Evolutionary conservation across 768 basidiomycete species (phyloP), one percentile per base, ranked within the genome.

Genomic region (Zangia roseola): DNA sequence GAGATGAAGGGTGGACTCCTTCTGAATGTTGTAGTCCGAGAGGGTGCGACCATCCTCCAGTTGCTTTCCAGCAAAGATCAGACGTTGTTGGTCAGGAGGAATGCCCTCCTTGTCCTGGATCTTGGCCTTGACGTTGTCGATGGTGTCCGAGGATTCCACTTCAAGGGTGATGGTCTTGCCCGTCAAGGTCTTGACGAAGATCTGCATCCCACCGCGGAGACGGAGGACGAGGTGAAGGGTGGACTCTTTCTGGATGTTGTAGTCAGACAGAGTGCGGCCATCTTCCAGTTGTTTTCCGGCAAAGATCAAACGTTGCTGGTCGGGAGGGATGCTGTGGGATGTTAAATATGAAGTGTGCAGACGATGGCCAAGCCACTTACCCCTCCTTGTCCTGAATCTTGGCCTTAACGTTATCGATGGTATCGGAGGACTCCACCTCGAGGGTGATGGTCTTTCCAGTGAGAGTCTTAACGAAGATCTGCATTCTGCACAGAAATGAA

Each of bases 251-350:
- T 95, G 93, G 58, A 95, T 94, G 67, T 93, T 91, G 67, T 92
- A 91, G 57, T 90, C 89, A 8, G 87, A 88, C 1, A 92, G 76
- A 4, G 89, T 95, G 41, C 93, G 85, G 4, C 94, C 94, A 62
- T 97, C 94, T 68, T 95, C 93, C 23, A 97, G 81, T 68, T 94
- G 93, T 73, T 95, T 94, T 52, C 93, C 93, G 39, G 93, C 93
- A 55, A 94, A 95, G 75, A 95, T 95, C n/a, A 95, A 73, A 54
- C 94, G 91, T 65, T 94, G 91, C 60, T 92, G 92, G 71, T 93
- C 90, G 21, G 91, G 93, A 19, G 87, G 86, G 50, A 89, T 89
- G 13, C 83, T 62, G n/a, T 2, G 5, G 2, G 3, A 14, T 4
- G 25, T 62, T 20, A 62, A 56, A 49, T 3, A 2, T 3, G 14